A percentile compares a stretch with the other conserved stretches of the same genome.
These are phyloP conservation scores for Amaranthus hypochondriacus DNA, from an alignment of 148 eudicot genomes.

Conservation along the genomic window DNA sequence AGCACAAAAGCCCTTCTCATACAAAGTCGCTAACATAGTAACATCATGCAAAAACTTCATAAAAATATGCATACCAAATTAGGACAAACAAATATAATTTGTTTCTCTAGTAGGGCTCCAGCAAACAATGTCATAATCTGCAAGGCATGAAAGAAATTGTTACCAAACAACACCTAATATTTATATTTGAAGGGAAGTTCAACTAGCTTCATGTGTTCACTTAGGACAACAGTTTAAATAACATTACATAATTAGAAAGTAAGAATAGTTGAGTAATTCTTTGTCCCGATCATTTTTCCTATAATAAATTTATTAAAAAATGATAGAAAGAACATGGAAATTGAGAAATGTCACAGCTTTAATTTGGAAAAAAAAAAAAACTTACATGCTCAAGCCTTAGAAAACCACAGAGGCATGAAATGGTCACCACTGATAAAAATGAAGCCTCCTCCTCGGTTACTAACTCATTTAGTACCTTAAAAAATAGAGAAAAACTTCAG, in stretches of 20 bases:
- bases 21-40: neutral
- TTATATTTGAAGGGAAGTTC: neutral
- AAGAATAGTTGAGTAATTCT: neutral
- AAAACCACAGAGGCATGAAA: conserved; percentile 82
- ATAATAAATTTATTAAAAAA: neutral
- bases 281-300: neutral
- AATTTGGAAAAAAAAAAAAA: conserved; percentile 9
- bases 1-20: neutral
- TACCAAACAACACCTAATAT: conserved; percentile 1
- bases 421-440: conserved; percentile 72
- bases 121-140: conserved; percentile 87
- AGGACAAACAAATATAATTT: conserved; percentile 77
- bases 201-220: neutral
- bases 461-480: conserved; percentile 58
- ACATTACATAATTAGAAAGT: neutral
- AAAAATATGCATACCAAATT: conserved; percentile 60
- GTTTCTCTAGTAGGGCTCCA: conserved; percentile 89
- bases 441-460: conserved; percentile 86
- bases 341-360: conserved; percentile 7
- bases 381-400: conserved; percentile 90
- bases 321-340: neutral
- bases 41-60: conserved; percentile 13
- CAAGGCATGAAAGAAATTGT: conserved; percentile 24
- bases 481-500: conserved; percentile 3
- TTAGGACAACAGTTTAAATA: neutral